Evolutionary conservation across 495 filamentous ascomycete species (phyloP).

Genomic region (Penicillium samsonianum): DNA sequence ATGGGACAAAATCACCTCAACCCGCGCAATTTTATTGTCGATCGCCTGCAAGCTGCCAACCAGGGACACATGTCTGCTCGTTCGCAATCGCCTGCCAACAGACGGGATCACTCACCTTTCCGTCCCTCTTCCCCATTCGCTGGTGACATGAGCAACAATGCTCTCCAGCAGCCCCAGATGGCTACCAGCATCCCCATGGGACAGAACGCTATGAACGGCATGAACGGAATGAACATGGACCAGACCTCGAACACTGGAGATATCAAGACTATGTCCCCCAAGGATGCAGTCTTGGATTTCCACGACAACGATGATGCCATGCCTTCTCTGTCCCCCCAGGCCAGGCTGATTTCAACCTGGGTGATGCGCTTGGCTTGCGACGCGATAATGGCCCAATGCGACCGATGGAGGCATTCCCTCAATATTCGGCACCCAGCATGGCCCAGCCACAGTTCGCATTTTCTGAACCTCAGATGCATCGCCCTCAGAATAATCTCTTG

Average conservation of each 20-base stretch:
- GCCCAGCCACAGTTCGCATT: constrained; percentile 32
- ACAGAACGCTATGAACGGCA: constrained; percentile 33
- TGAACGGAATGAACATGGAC: constrained; percentile 21
- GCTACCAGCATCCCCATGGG: constrained; percentile 46
- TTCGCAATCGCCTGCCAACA: constrained; percentile 55
- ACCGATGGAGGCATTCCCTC: constrained; percentile 48
- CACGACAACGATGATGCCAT: constrained; percentile 69
- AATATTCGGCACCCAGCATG: constrained; percentile 34
- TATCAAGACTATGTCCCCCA: constrained; percentile 91
- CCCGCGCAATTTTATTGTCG: constrained; percentile 65
- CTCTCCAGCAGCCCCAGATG: constrained; percentile 37
- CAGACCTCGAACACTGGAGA: constrained; percentile 26
- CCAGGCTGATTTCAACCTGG: constrained; percentile 43
- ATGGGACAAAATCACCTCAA: constrained; percentile 47
- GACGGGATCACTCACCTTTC: constrained; percentile 82
- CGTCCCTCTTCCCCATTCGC: constrained; percentile 70
- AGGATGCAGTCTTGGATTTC: constrained; percentile 88
- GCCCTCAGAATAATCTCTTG: constrained; percentile 37
- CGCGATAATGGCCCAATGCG: constrained; percentile 50
- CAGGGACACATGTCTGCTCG: constrained; percentile 67
- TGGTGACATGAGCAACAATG: constrained; percentile 31
- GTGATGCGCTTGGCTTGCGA: constrained; percentile 41
- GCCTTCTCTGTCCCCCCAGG: constrained; percentile 62
- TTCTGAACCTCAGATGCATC: constrained; percentile 60
- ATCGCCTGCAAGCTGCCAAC: constrained; percentile 77